Evolutionary conservation across 1,139 yeast species (phyloP).

Genomic region (Pichia sp.): DNA sequence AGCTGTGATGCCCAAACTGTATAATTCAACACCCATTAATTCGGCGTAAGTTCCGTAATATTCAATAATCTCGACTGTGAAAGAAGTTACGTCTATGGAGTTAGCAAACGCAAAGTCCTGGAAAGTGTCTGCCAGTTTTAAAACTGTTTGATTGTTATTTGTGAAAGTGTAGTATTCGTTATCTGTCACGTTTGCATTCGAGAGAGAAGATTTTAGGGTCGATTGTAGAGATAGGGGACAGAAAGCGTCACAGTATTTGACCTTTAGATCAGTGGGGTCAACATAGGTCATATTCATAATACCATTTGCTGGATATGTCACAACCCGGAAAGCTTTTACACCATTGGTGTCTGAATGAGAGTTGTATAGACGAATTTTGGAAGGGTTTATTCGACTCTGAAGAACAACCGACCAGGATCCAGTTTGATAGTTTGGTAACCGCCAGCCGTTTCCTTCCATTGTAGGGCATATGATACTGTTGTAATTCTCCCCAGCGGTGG

Average conservation of each 20-base stretch:
- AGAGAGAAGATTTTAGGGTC: constrained; percentile 29
- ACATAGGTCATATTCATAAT: constrained; percentile 87
- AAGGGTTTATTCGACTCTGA: constrained; percentile 59
- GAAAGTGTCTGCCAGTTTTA: constrained; percentile 36
- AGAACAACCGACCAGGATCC: constrained; percentile 69
- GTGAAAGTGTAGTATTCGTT: constrained; percentile 17
- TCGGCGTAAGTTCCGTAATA: constrained; percentile 71
- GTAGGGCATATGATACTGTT: constrained; percentile 59
- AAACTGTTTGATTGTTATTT: constrained; percentile 18
- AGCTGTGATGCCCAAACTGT: constrained; percentile 55
- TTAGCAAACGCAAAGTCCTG: constrained; percentile 84
- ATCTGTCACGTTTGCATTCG: constrained; percentile 4
- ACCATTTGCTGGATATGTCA: constrained; percentile 77
- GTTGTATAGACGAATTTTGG: constrained; percentile 69
- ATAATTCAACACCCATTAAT: constrained; percentile 69
- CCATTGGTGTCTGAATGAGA: constrained; percentile 50
- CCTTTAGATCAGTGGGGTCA: constrained; percentile 60
- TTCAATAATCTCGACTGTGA: constrained; percentile 61
- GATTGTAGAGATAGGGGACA: constrained; percentile 58
- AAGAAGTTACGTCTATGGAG: constrained; percentile 52
- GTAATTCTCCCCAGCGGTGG: constrained; percentile 29
- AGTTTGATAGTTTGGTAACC: constrained; percentile 44
- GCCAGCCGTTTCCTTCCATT: constrained; percentile 46
- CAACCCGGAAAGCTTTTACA: constrained; percentile 63
- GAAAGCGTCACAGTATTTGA: constrained; percentile 74